These are phyloP conservation scores for Cicer pinnatifidum DNA, from an alignment of 306 rosid genomes.

Conservation along the genomic window DNA sequence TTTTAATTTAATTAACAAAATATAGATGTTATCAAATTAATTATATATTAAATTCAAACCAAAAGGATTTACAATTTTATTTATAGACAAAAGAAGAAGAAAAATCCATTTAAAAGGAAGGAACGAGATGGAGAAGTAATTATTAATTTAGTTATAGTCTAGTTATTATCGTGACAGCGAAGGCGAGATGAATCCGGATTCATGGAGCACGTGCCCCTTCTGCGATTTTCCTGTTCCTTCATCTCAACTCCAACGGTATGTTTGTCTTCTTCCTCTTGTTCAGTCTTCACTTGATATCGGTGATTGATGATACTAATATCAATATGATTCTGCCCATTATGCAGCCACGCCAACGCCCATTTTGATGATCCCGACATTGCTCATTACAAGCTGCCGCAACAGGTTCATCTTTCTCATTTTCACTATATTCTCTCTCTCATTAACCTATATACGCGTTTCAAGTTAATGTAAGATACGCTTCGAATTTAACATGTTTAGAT, in stretches of 20 bases:
- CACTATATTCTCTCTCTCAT: not conserved
- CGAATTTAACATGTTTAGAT: too few relatives aligned
- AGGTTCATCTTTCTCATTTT: slow-evolving; percentile 33
- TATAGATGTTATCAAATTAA: too few relatives aligned
- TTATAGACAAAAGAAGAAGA: too few relatives aligned
- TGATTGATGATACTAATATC: not conserved
- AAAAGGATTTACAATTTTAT: too few relatives aligned
- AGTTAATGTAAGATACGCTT: too few relatives aligned
- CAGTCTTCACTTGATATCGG: not conserved
- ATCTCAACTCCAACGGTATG: slow-evolving; percentile 58
- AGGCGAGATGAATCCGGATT: slow-evolving; percentile 24
- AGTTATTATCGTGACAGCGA: too few relatives aligned
- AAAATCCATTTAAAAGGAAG: too few relatives aligned
- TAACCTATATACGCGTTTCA: too few relatives aligned
- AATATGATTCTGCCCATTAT: slow-evolving; percentile 27
- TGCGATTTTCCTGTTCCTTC: slow-evolving; percentile 55
- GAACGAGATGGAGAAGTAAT: too few relatives aligned
- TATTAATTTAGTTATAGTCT: too few relatives aligned
- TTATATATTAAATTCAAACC: too few relatives aligned
- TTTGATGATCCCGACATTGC: slow-evolving; percentile 39
- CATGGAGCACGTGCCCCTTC: slow-evolving; percentile 56
- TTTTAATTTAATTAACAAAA: too few relatives aligned
- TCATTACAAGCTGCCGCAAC: not conserved
- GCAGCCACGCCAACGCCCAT: slow-evolving; percentile 75
- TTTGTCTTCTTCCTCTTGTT: not conserved